Percentiles rank a stretch among this genome's conserved stretches.
phyloP scores from a whole-genome alignment of 768 basidiomycete genomes.

The Leccinum boreale region DNA sequence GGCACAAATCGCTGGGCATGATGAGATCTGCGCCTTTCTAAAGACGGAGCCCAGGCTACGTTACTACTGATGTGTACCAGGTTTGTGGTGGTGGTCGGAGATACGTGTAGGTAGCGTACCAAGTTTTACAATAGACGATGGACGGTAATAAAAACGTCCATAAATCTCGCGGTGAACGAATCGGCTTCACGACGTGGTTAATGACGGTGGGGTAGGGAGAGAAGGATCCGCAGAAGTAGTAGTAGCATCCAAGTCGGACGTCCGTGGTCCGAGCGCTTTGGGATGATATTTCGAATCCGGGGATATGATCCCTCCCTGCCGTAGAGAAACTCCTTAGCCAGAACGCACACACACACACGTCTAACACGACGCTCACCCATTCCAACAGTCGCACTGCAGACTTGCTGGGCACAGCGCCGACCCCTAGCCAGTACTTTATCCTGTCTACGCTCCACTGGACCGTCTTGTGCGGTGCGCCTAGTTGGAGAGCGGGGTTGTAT shows the following conservation, averaged over 20 bases:
- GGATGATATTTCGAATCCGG: conserved; percentile 56
- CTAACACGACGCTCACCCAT: conserved; percentile 46
- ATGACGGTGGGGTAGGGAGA: background rate
- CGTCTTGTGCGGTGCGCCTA: conserved; percentile 57
- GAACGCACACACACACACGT: background rate
- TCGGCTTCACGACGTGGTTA: conserved; percentile 7
- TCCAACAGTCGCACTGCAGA: conserved; percentile 74
- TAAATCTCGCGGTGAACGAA: background rate
- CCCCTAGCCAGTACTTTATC: conserved; percentile 84
- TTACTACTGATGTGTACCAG: conserved; percentile 14
- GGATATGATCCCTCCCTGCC: conserved; percentile 60
- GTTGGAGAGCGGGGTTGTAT: conserved; percentile 67
- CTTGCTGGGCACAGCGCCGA: conserved; percentile 81
- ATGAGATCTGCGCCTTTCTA: conserved; percentile 43
- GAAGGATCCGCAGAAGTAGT: background rate
- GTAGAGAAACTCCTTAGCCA: background rate
- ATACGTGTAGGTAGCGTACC: conserved; percentile 3
- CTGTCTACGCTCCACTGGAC: conserved; percentile 90
- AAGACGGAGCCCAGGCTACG: conserved; percentile 7
- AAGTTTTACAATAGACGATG: background rate
- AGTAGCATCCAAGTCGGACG: background rate
- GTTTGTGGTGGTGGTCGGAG: conserved; percentile 1
- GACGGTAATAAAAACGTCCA: background rate
- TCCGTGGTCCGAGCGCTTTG: conserved; percentile 27
- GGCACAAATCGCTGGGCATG: conserved; percentile 55